Base-by-base conservation (phyloP, 2,329 filamentous ascomycete genomes). In the Claviceps maximensis region DNA sequence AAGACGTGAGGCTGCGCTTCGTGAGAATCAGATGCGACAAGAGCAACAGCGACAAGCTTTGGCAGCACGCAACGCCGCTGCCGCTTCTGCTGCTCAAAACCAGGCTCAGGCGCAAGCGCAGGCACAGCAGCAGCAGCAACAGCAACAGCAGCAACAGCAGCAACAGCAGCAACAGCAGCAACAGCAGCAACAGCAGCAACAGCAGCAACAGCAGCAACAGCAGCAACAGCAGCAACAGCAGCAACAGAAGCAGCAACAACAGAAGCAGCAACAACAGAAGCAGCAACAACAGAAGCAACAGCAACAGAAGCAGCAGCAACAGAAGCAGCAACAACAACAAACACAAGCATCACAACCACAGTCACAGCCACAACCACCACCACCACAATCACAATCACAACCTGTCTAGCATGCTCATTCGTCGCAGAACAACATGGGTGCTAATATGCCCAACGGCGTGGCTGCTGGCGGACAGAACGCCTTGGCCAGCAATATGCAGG, bases 381-480 rank as follows among this genome's bases (percentile, higher is more conserved):
- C 36, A 23, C 23, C 21, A 25, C 53, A 47, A 38, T 47, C 53
- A 9, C 50, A 50, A 17, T 58, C 61, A 47, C 58, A 56, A 21
- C 65, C 64, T 50, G 58, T 63, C 27, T 65, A 68, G 50, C 67
- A 67, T 50, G 63, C 60, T 4, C 69, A 70, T 38, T 65, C 63
- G 27, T 58, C 59, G 25, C 65, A 66, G 51, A 74, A 67, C 58
- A 72, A 67, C 57, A 63, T 67, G 49, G 54, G 61, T 2, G 66
- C 65, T 44, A 69, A 67, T 2, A 62, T 76, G 58, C 57, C 69
- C 25, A 75, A 70, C 57, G 68, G 69, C 38, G 61, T 69, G 41
- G 33, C 58, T 46, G 54, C 48, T 4, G 51, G 47, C 19, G 62
- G 65, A 48, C 62, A 64, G 23, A 69, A 67, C 54, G 60, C 63